Percentiles rank a stretch among this genome's conserved stretches.
Evolutionary conservation across 768 basidiomycete genomes (phyloP).

Genomic region (Agrocybe chaxingu): DNA sequence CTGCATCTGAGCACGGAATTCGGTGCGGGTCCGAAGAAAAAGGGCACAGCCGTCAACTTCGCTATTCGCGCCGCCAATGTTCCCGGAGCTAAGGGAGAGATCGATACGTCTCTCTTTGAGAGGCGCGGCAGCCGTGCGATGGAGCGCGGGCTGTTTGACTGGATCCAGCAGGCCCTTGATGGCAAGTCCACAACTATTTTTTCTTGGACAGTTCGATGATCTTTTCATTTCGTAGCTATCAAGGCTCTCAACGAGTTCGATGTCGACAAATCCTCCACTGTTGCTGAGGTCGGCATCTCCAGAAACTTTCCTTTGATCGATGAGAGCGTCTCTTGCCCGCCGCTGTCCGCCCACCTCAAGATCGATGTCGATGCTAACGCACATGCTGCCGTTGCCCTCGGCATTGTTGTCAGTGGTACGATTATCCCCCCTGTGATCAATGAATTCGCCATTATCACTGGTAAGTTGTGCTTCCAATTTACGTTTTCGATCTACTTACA

Average conservation of each 20-base stretch:
- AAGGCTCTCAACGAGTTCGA: slow-evolving; percentile 26
- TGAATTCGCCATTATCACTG: slow-evolving; percentile 30
- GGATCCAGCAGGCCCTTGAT: slow-evolving; percentile 24
- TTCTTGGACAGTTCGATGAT: not conserved
- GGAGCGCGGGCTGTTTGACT: slow-evolving; percentile 23
- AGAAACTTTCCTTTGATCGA: slow-evolving; percentile 30
- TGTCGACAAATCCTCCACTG: slow-evolving; percentile 24
- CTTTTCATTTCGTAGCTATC: slow-evolving; percentile 10
- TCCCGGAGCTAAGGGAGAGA: slow-evolving; percentile 25
- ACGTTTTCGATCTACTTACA: not conserved
- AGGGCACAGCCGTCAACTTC: slow-evolving; percentile 22
- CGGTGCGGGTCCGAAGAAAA: not conserved
- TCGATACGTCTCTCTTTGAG: slow-evolving; percentile 13
- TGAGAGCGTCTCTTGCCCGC: slow-evolving; percentile 24
- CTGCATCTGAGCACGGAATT: slow-evolving; percentile 41
- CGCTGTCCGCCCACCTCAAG: slow-evolving; percentile 21
- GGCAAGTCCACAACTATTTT: slow-evolving; percentile 14
- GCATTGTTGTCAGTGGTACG: slow-evolving; percentile 40
- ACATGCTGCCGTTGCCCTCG: slow-evolving; percentile 31
- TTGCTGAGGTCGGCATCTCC: slow-evolving; percentile 28
- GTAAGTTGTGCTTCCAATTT: slow-evolving; percentile 18
- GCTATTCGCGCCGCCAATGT: slow-evolving; percentile 29
- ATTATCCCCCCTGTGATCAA: slow-evolving; percentile 40
- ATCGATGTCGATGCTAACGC: slow-evolving; percentile 28
- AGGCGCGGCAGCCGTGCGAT: slow-evolving; percentile 10